phyloP scores from a whole-genome alignment of 805 yeast species.

The Ogataea paradorogensis region DNA sequence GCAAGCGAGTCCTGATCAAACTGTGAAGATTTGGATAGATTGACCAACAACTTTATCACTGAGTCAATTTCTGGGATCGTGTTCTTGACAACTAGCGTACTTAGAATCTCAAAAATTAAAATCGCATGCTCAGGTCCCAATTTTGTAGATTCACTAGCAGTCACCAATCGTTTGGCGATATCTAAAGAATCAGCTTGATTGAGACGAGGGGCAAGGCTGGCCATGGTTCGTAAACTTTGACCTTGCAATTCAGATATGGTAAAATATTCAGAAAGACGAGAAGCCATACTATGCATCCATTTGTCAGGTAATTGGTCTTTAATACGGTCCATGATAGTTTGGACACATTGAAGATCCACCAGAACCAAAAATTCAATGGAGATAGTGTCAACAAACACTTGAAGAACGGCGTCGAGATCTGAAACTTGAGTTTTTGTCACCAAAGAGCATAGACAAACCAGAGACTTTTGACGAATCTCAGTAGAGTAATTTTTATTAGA shows the following conservation, averaged over 20 bases:
- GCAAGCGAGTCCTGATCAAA: slow-evolving; percentile 23
- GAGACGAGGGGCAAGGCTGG: slow-evolving; percentile 12
- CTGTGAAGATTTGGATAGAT: slow-evolving; percentile 12
- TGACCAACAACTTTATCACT: slow-evolving; percentile 16
- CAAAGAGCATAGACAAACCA: slow-evolving; percentile 22
- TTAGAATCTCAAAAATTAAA: slow-evolving; percentile 13
- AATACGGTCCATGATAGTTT: slow-evolving; percentile 14
- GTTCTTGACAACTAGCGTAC: slow-evolving; percentile 7
- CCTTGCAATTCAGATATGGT: slow-evolving; percentile 21
- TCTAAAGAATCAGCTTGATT: slow-evolving; percentile 8
- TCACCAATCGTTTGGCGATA: slow-evolving; percentile 8
- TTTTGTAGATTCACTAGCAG: slow-evolving; percentile 10
- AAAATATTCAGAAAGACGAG: slow-evolving; percentile 18
- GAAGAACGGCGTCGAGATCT: slow-evolving; percentile 6
- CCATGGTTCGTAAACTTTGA: slow-evolving; percentile 19
- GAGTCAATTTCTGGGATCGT: slow-evolving; percentile 6
- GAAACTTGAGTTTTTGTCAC: slow-evolving; percentile 15
- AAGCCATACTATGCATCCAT: slow-evolving; percentile 24
- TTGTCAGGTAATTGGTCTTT: slow-evolving; percentile 5
- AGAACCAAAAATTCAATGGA: slow-evolving; percentile 29
- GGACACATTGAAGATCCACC: slow-evolving; percentile 23
- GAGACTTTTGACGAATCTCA: slow-evolving; percentile 32
- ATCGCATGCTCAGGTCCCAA: slow-evolving; percentile 12
- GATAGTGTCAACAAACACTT: slow-evolving; percentile 25
- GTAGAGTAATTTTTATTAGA: slow-evolving; percentile 31